Conservation (phyloP, 352 stramenopile genomes). For the Aphanomyces invadans region DNA sequence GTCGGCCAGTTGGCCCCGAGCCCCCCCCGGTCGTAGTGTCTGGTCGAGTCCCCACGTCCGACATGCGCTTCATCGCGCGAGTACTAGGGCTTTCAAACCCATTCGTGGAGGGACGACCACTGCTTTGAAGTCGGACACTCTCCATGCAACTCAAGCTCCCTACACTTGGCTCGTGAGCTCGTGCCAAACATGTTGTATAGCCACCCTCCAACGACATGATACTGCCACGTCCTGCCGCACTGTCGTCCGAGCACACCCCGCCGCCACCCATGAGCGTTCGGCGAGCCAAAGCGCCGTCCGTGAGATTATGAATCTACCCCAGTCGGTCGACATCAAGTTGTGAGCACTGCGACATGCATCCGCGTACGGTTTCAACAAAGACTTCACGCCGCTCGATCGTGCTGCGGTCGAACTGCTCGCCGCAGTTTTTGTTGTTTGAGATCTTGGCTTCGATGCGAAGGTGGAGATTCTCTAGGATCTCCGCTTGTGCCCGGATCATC, state of each 20-base stretch:
- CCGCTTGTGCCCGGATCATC: conserved; percentile 55
- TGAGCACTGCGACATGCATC: too few relatives aligned
- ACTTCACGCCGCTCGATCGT: conserved; percentile 66
- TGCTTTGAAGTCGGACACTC: conserved; percentile 13
- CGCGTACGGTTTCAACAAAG: conserved; percentile 56
- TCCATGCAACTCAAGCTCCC: conserved; percentile 7
- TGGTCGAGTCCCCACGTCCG: conserved; percentile 26
- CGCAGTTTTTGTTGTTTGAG: conserved; percentile 87
- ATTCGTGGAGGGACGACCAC: not conserved
- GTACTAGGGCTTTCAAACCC: conserved; percentile 8
- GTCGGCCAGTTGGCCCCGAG: conserved; percentile 20
- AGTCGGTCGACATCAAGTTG: not conserved
- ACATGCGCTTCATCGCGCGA: conserved; percentile 9
- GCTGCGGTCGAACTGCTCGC: conserved; percentile 80
- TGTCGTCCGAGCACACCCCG: conserved; percentile 25
- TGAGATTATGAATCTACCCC: conserved; percentile 54
- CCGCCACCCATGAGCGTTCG: conserved; percentile 38
- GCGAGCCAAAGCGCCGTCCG: conserved; percentile 61
- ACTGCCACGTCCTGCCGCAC: conserved; percentile 18
- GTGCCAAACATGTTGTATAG: not conserved
- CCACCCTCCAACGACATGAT: conserved; percentile 2
- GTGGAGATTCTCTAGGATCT: conserved; percentile 65
- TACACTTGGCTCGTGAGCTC: not conserved
- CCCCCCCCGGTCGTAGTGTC: conserved; percentile 7
- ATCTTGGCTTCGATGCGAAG: conserved; percentile 76